Percentiles rank a stretch among this genome's conserved stretches.
These are phyloP conservation scores for Russula earlei DNA, from an alignment of 768 basidiomycete genomes.

Conservation along the genomic window DNA sequence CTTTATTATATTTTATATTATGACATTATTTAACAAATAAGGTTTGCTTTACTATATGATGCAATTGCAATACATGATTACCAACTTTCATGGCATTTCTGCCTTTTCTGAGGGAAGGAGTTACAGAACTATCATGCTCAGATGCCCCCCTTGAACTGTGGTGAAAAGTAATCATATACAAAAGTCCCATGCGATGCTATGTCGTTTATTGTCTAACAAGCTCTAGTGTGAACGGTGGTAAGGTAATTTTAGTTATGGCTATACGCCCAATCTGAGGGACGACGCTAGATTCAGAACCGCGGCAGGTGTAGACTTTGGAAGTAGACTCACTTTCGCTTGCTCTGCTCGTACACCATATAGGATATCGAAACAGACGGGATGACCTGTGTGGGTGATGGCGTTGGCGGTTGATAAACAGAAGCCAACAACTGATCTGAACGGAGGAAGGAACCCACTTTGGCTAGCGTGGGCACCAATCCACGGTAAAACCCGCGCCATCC, in stretches of 20 bases:
- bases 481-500: constrained; percentile 95
- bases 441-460: constrained; percentile 50
- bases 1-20: no score
- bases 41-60: no score
- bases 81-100: no score
- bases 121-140: no score
- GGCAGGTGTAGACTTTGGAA: not conserved
- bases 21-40: no score
- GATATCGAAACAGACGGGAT: constrained; percentile 95
- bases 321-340: constrained; percentile 62
- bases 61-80: no score
- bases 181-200: not conserved
- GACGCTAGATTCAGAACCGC: not conserved
- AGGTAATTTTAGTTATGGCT: constrained; percentile 3
- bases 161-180: constrained; percentile 1
- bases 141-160: no score
- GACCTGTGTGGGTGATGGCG: constrained; percentile 44
- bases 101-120: no score
- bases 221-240: constrained; percentile 2
- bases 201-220: not conserved
- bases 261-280: constrained; percentile 9
- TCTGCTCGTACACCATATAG: constrained; percentile 88
- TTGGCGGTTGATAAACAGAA: not conserved
- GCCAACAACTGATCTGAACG: not conserved
- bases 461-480: constrained; percentile 83